These are phyloP conservation scores for Pythium rishiriense DNA, from an alignment of 352 stramenopile genomes.

Conservation along the genomic window DNA sequence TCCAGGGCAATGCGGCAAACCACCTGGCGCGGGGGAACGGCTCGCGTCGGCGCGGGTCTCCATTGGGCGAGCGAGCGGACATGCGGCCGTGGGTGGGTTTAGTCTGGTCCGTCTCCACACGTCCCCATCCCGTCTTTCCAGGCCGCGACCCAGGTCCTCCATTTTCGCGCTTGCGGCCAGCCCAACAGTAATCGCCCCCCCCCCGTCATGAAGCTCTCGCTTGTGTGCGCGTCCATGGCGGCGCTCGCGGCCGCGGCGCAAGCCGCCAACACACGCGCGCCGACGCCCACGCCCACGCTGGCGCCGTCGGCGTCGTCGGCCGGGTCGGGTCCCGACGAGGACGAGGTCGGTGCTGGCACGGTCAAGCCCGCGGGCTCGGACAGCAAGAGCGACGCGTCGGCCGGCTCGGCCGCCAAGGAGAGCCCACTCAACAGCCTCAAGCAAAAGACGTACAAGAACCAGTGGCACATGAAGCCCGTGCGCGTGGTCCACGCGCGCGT, in stretches of 20 bases:
- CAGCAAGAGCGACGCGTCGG: background rate
- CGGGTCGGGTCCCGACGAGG: constrained; percentile 5
- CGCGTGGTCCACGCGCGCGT: constrained; percentile 71
- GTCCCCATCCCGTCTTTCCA: background rate
- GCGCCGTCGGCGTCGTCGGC: constrained; percentile 4
- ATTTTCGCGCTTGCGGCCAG: background rate
- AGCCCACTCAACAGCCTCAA: constrained; percentile 28
- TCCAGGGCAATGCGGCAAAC: constrained; percentile 1
- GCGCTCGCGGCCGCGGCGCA: constrained; percentile 7
- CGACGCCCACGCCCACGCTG: constrained; percentile 2
- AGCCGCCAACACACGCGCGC: constrained; percentile 3
- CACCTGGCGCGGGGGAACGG: constrained; percentile 4
- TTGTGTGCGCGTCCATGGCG: constrained; percentile 19
- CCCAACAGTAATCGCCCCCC: background rate
- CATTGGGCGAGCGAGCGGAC: background rate
- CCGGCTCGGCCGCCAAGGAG: background rate
- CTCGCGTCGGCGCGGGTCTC: too few relatives aligned
- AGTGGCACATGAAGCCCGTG: constrained; percentile 71
- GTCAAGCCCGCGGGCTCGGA: constrained; percentile 5
- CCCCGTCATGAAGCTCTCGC: constrained; percentile 25
- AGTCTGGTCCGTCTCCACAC: constrained; percentile 6
- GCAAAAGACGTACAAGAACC: constrained; percentile 29
- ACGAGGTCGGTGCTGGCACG: constrained; percentile 14
- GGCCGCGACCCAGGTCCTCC: background rate
- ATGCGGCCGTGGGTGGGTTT: background rate